Conservation (phyloP, 495 filamentous ascomycete species). For the Aspergillus nidulans region DNA sequence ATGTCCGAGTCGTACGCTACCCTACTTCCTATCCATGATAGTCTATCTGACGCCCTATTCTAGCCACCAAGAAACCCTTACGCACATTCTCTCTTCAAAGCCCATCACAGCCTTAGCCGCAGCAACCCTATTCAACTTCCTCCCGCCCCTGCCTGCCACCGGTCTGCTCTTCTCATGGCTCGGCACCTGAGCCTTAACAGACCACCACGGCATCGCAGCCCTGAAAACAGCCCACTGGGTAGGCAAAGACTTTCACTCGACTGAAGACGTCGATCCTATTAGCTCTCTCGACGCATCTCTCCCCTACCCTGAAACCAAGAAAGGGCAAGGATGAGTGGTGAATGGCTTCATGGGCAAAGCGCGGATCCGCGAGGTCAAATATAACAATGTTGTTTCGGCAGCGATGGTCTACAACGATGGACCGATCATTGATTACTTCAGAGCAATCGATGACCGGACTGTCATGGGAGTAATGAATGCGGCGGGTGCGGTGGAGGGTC, state of each 20-base stretch:
- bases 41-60: too few relatives aligned
- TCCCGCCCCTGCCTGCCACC: too few relatives aligned
- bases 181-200: too few relatives aligned
- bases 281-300: neutral
- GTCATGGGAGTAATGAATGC: conserved; percentile 39
- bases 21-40: too few relatives aligned
- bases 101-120: too few relatives aligned
- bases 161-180: too few relatives aligned
- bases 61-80: too few relatives aligned
- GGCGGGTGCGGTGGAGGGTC: conserved; percentile 44
- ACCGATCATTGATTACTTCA: conserved; percentile 29
- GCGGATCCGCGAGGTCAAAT: conserved; percentile 24
- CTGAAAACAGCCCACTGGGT: too few relatives aligned
- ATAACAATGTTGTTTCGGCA: conserved; percentile 22
- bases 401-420: conserved; percentile 28
- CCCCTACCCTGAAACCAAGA: neutral
- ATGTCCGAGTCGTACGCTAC: too few relatives aligned
- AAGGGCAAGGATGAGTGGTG: neutral
- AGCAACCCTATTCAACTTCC: too few relatives aligned
- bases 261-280: conserved; percentile 11
- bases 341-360: conserved; percentile 6
- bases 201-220: too few relatives aligned
- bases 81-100: too few relatives aligned
- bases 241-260: neutral
- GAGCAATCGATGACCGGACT: conserved; percentile 20